These are phyloP conservation scores for Mycena chlorophos DNA, from an alignment of 768 basidiomycete species.

Conservation along the genomic window DNA sequence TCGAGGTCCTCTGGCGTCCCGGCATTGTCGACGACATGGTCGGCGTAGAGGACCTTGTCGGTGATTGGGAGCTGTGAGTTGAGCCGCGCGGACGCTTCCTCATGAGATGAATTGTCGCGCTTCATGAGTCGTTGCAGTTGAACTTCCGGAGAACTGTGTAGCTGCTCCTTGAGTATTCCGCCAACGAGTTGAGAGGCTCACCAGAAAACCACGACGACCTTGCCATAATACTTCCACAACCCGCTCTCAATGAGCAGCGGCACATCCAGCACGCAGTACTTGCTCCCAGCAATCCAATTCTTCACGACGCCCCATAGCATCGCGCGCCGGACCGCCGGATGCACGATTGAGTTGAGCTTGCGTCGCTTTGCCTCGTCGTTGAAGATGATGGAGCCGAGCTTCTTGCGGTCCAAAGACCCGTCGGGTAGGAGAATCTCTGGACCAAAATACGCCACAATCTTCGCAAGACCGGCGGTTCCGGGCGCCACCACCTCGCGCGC, in stretches of 20 bases:
- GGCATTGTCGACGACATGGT: conserved; percentile 86
- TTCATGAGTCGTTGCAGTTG: conserved; percentile 82
- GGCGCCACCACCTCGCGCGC: conserved; percentile 86
- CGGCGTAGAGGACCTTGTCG: conserved; percentile 81
- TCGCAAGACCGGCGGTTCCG: conserved; percentile 68
- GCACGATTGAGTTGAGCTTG: conserved; percentile 80
- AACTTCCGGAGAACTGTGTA: conserved; percentile 68
- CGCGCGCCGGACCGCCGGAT: conserved; percentile 84
- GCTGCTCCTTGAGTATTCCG: not conserved
- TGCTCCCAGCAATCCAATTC: conserved; percentile 77
- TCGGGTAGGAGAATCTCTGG: conserved; percentile 60
- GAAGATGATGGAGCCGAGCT: conserved; percentile 85
- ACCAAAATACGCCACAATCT: conserved; percentile 75
- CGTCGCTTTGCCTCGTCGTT: conserved; percentile 68
- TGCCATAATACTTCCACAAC: conserved; percentile 79
- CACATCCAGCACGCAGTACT: conserved; percentile 83
- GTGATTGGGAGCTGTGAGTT: conserved; percentile 78
- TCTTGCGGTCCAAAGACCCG: conserved; percentile 78
- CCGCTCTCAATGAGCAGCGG: conserved; percentile 90
- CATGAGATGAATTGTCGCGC: conserved; percentile 65
- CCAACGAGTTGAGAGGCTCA: conserved; percentile 33
- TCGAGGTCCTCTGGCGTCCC: conserved; percentile 71
- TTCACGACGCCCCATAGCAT: conserved; percentile 69
- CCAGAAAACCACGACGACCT: conserved; percentile 92
- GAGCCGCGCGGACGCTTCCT: conserved; percentile 74